Evolutionary conservation across 805 yeast genomes (phyloP), one percentile per base, ranked within the genome.

Genomic region (Ogataea neopini): DNA sequence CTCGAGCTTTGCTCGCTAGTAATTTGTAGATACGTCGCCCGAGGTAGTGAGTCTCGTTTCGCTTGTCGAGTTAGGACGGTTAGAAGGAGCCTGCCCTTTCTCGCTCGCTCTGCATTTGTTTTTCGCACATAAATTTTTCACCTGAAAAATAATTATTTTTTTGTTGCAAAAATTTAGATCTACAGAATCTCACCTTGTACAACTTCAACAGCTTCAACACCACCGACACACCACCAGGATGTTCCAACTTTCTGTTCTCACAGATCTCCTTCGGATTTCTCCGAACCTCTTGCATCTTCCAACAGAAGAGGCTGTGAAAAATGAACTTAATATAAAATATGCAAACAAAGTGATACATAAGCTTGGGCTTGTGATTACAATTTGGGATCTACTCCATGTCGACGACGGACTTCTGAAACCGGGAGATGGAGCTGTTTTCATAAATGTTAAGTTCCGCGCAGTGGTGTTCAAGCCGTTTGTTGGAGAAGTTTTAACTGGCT

Each of bases 391-490:
- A 3, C 68, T 83, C 38, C 77, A 76, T n/a, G 82, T 86, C 20
- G 88, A 87, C 41, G 98, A 94, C 57, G 99, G 98, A 4, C 74
- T 88, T 53, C 73, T 94, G 50, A 86, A 83, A 58, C 96, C 96
- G 1, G 98, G 99, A 7, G 98, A 94, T 67, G 98, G 99, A 7
- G 89, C 91, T 1, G 76, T 89, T 4, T 91, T 76, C 58, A 82
- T 88, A 34, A 86, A 84, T 53, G 87, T 85, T 15, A 77, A 73
- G 46, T 88, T 90, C 61, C 70, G 97, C 43, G 74, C 86, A 40
- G 72, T 91, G 8, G 84, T 92, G 1, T 94, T 94, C 76, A 86
- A 91, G 54, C 99, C 99, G 0, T 92, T 92, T 66, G 83, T 88
- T 1, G 99, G 99, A 8, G 99, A 94, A 64, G 80, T 92, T 6